Conservation (phyloP, 2,329 filamentous ascomycete species). For the Clonostachys chloroleuca region DNA sequence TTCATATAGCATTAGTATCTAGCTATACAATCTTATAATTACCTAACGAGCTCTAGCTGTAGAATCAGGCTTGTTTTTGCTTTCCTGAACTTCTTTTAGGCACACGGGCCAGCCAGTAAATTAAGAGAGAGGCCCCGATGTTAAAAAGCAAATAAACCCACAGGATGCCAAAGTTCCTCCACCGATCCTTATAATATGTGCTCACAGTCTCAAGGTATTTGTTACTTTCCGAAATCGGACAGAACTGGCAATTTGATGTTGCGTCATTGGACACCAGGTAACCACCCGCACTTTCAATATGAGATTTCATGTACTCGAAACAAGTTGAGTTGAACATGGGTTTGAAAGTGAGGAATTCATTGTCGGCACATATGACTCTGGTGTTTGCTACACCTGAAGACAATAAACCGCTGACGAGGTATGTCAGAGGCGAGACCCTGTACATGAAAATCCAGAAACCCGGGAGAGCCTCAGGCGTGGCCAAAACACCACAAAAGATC, state of each 20-base stretch:
- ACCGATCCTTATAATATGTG: slow-evolving; percentile 43
- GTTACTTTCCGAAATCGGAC: slow-evolving; percentile 46
- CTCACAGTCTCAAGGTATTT: slow-evolving; percentile 28
- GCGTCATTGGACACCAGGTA: slow-evolving; percentile 43
- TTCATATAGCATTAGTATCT: no score
- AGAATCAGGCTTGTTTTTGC: no score
- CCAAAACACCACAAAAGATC: slow-evolving; percentile 46
- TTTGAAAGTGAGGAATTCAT: slow-evolving; percentile 66
- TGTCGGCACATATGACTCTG: slow-evolving; percentile 58
- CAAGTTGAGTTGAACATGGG: slow-evolving; percentile 58
- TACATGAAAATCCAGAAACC: slow-evolving; percentile 86
- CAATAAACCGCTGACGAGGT: slow-evolving; percentile 70
- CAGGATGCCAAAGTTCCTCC: slow-evolving; percentile 58
- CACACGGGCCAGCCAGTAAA: slow-evolving; percentile 11
- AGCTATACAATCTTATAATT: no score
- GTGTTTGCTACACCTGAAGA: slow-evolving; percentile 66
- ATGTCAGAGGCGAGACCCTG: slow-evolving; percentile 76
- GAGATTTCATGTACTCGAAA: slow-evolving; percentile 43
- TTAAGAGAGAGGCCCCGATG: slow-evolving; percentile 35
- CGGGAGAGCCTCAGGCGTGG: slow-evolving; percentile 56
- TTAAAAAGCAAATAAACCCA: slow-evolving; percentile 51
- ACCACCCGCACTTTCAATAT: slow-evolving; percentile 27
- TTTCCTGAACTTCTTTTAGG: slow-evolving; percentile 1
- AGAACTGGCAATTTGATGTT: slow-evolving; percentile 50
- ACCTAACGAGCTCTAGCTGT: no score